Conservation (phyloP, 2,329 filamentous ascomycete species). For the Fusarium proliferatum region DNA sequence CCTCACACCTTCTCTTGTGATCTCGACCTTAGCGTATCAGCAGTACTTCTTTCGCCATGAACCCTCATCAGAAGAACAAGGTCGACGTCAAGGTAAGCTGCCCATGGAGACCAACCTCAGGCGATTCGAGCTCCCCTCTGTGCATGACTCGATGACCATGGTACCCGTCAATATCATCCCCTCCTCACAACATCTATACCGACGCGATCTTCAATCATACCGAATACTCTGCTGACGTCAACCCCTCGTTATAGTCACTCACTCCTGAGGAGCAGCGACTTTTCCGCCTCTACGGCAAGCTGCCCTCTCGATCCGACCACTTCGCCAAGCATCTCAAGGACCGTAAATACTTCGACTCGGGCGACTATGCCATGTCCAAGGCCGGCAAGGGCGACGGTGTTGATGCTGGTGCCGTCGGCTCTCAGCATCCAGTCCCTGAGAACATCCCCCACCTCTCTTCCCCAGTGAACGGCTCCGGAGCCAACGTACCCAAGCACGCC, state of each 20-base stretch:
- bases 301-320: slow-evolving; percentile 94
- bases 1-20: background rate
- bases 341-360: slow-evolving; percentile 98
- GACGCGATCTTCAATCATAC: background rate
- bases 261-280: slow-evolving; percentile 95
- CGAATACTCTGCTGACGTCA: slow-evolving; percentile 33
- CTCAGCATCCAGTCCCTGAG: slow-evolving; percentile 92
- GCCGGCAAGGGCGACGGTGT: slow-evolving; percentile 96
- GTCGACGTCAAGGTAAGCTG: slow-evolving; percentile 89
- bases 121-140: slow-evolving; percentile 21
- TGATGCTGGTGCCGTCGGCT: slow-evolving; percentile 92
- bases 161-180: background rate
- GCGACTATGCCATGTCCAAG: slow-evolving; percentile 96
- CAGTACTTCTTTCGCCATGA: slow-evolving; percentile 68
- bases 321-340: slow-evolving; percentile 99
- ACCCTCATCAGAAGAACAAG: slow-evolving; percentile 98
- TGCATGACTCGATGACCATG: slow-evolving; percentile 25
- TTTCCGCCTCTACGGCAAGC: slow-evolving; percentile 97
- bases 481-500: slow-evolving; percentile 52
- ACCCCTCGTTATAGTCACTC: slow-evolving; percentile 72
- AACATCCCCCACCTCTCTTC: slow-evolving; percentile 92
- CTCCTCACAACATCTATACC: background rate
- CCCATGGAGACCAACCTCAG: slow-evolving; percentile 32
- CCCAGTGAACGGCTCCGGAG: slow-evolving; percentile 59
- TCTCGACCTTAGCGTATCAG: background rate